phyloP scores from a whole-genome alignment of 1,139 yeast species.

The Pichia sp. region DNA sequence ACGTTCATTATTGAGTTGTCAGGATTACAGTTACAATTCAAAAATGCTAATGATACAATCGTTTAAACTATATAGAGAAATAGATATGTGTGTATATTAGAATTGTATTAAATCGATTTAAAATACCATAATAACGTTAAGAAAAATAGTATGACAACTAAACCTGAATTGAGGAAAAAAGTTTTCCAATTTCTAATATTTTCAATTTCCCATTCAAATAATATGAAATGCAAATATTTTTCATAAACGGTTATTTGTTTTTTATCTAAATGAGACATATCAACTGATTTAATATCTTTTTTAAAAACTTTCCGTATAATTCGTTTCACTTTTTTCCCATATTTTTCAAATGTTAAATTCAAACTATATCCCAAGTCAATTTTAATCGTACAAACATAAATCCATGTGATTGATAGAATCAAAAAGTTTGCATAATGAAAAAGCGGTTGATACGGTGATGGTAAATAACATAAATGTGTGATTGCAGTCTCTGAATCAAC shows the following conservation, averaged over 20 bases:
- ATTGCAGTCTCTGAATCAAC: conserved; percentile 31
- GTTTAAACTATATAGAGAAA: conserved; percentile 2
- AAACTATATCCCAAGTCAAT: conserved; percentile 9
- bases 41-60: conserved; percentile 3
- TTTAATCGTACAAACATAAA: conserved; percentile 16
- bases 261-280: conserved; percentile 7
- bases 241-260: background rate
- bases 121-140: conserved; percentile 10
- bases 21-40: conserved; percentile 17
- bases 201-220: conserved; percentile 16
- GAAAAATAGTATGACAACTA: background rate
- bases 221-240: background rate
- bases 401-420: conserved; percentile 15
- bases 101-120: conserved; percentile 2
- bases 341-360: conserved; percentile 1
- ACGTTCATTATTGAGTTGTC: conserved; percentile 23
- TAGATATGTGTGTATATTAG: background rate
- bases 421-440: conserved; percentile 32
- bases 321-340: background rate
- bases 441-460: conserved; percentile 57
- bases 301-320: background rate
- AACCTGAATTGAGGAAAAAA: conserved; percentile 6
- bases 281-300: conserved; percentile 7
- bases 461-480: conserved; percentile 64
- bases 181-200: conserved; percentile 1